Percentiles rank a stretch among this genome's conserved stretches.
These are phyloP conservation scores for Theobroma grandiflorum DNA, from an alignment of 441 rosid species.

Conservation along the genomic window DNA sequence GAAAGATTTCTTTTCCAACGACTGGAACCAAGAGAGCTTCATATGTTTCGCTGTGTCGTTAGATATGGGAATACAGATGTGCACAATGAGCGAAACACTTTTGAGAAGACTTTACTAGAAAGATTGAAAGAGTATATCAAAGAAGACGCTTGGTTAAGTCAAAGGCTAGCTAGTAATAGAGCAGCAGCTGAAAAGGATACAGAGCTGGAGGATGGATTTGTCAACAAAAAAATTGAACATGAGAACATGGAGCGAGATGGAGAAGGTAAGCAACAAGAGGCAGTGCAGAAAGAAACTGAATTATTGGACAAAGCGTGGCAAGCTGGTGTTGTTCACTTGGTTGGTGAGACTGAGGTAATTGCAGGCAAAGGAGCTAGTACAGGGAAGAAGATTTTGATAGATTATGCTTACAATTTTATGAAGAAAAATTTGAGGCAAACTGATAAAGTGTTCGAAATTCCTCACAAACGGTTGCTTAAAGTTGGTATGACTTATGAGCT, in stretches of 20 bases:
- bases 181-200: not conserved
- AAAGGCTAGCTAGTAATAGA: conserved; percentile 37
- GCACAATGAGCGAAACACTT: conserved; percentile 26
- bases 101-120: not conserved
- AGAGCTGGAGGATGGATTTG: not conserved
- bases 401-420: conserved; percentile 56
- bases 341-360: conserved; percentile 61
- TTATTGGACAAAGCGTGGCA: conserved; percentile 39
- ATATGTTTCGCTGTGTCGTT: conserved; percentile 50
- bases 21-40: conserved; percentile 47
- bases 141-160: not conserved
- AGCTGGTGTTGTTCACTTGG: conserved; percentile 58
- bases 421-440: conserved; percentile 58
- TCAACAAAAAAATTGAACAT: not conserved
- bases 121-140: not conserved
- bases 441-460: conserved; percentile 55
- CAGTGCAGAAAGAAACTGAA: conserved; percentile 37
- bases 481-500: conserved; percentile 50
- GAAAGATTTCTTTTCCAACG: conserved; percentile 51
- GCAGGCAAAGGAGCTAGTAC: conserved; percentile 51
- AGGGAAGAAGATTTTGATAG: conserved; percentile 50
- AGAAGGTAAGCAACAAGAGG: conserved; percentile 15
- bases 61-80: conserved; percentile 61
- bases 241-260: not conserved
- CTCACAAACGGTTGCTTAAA: conserved; percentile 57